A percentile compares a stretch with the other conserved stretches of the same genome.
Conservation (phyloP, 805 yeast genomes). For the Schwanniomyces polymorphus region DNA sequence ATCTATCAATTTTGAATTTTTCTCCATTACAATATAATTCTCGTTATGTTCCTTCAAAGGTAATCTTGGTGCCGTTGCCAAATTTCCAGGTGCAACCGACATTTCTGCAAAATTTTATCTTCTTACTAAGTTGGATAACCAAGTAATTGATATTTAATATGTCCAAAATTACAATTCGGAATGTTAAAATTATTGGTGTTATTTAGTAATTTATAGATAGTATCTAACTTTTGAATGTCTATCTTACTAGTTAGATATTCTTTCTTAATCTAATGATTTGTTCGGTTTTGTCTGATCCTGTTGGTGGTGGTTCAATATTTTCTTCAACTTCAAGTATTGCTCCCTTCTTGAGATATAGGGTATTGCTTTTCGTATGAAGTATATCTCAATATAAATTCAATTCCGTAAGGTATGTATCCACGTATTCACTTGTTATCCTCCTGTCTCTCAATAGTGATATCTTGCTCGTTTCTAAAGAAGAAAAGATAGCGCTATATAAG, state of each 20-base stretch:
- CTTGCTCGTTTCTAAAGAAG: neutral
- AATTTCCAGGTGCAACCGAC: slow-evolving; percentile 3
- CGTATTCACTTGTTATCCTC: neutral
- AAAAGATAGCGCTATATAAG: slow-evolving; percentile 1
- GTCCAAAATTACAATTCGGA: too few species aligned
- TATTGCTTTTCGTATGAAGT: neutral
- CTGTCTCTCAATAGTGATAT: neutral
- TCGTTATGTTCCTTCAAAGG: slow-evolving; percentile 16
- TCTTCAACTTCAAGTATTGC: neutral
- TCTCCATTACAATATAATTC: slow-evolving; percentile 5
- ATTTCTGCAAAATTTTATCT: neutral
- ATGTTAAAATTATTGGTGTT: too few species aligned
- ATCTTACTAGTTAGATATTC: too few species aligned
- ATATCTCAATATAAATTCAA: neutral
- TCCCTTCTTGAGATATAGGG: neutral
- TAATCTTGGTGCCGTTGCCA: slow-evolving; percentile 6
- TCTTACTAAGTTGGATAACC: too few species aligned
- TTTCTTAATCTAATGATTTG: too few species aligned
- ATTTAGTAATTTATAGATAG: too few species aligned
- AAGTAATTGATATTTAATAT: too few species aligned
- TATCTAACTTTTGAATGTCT: too few species aligned
- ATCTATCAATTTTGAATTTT: slow-evolving; percentile 12
- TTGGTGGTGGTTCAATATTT: neutral
- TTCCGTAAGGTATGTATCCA: neutral
- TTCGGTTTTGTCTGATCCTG: neutral